phyloP scores from a whole-genome alignment of 352 stramenopile species.

The Phytophthora nicotianae region DNA sequence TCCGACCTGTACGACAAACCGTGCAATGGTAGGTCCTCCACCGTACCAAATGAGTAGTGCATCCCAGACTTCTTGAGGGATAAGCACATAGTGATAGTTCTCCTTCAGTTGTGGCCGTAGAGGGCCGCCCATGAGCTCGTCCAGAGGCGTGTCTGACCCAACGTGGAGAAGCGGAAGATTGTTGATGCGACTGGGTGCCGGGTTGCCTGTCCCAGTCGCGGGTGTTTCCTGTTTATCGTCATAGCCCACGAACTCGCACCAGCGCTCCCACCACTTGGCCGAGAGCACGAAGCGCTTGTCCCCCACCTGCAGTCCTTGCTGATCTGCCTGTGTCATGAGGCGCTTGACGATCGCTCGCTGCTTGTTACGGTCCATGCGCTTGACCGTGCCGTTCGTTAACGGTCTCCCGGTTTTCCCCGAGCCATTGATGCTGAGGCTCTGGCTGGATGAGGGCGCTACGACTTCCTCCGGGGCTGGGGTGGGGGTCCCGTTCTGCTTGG shows the following conservation, averaged over 20 bases:
- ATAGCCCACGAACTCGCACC: conserved; percentile 72
- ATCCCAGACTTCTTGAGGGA: conserved; percentile 83
- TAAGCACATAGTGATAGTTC: conserved; percentile 73
- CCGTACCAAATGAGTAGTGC: conserved; percentile 70
- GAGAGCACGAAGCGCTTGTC: conserved; percentile 82
- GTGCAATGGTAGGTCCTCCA: conserved; percentile 70
- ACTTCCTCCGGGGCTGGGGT: not conserved
- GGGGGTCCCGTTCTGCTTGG: conserved; percentile 49
- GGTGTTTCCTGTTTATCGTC: conserved; percentile 36
- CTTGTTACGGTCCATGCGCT: conserved; percentile 43
- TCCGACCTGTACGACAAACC: conserved; percentile 74
- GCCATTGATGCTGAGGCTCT: conserved; percentile 1
- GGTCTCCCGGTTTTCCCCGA: conserved; percentile 11
- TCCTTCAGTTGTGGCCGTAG: conserved; percentile 71
- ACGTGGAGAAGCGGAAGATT: conserved; percentile 70
- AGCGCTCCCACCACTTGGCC: conserved; percentile 86
- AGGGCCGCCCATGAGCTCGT: conserved; percentile 74
- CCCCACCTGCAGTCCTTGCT: conserved; percentile 72
- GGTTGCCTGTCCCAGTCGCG: conserved; percentile 8
- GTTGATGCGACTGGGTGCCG: conserved; percentile 61
- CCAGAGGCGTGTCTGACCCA: conserved; percentile 43
- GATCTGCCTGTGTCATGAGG: conserved; percentile 64
- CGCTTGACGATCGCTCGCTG: conserved; percentile 61
- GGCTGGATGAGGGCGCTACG: not conserved
- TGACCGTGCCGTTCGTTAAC: conserved; percentile 11